phyloP scores from a whole-genome alignment of 345 rosid genomes.

The Raphanus raphanistrum region DNA sequence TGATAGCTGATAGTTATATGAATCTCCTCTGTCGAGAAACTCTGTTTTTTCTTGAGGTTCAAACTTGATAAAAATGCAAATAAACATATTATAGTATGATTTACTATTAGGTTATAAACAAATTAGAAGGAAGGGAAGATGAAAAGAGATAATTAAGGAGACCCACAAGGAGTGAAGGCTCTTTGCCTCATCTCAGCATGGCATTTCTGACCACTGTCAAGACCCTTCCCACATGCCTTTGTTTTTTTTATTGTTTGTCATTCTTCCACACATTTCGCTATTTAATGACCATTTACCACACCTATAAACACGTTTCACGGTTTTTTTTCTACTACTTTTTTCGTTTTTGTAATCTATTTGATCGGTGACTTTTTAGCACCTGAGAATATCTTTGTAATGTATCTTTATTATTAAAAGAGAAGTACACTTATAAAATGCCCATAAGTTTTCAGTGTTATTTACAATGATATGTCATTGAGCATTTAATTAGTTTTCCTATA shows the following conservation, averaged over 20 bases:
- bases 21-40: neutral
- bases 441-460: too few species aligned
- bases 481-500: too few species aligned
- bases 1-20: neutral
- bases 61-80: neutral
- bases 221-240: constrained; percentile 35
- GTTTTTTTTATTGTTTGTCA: neutral
- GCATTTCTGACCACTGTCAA: constrained; percentile 39
- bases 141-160: constrained; percentile 38
- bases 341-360: neutral
- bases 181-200: constrained; percentile 38
- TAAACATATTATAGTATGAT: constrained; percentile 24
- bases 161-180: constrained; percentile 42
- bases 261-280: constrained; percentile 27
- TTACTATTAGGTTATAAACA: neutral
- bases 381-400: neutral
- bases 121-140: constrained; percentile 31
- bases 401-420: too few species aligned
- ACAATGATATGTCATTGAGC: too few species aligned
- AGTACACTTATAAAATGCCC: too few species aligned
- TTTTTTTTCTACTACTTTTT: neutral
- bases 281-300: constrained; percentile 14
- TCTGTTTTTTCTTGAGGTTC: neutral
- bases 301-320: neutral
- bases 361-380: neutral